phyloP scores from a whole-genome alignment of 2,329 filamentous ascomycete genomes.

The Epichloe aotearoae region DNA sequence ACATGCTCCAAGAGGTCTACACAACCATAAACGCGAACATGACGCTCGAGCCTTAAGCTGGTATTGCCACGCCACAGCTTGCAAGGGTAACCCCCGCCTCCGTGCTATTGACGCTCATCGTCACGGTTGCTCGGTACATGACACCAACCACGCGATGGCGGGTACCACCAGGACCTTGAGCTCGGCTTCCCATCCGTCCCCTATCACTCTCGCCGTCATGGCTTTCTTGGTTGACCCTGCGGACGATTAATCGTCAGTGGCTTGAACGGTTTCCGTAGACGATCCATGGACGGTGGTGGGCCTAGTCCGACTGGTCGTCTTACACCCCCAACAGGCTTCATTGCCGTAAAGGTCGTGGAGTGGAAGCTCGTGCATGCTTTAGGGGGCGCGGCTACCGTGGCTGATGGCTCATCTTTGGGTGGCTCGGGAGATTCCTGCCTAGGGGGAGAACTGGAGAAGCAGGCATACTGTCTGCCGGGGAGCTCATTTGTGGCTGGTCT shows the following conservation, averaged over 20 bases:
- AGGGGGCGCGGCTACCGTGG: conserved; percentile 16
- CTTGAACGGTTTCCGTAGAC: conserved; percentile 42
- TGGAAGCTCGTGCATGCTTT: conserved; percentile 33
- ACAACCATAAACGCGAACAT: conserved; percentile 3
- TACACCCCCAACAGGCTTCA: conserved; percentile 23
- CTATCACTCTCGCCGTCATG: too few species aligned
- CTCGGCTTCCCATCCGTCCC: too few species aligned
- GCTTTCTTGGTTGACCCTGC: conserved; percentile 10
- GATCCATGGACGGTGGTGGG: conserved; percentile 35
- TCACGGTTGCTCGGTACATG: too few species aligned
- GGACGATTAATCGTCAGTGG: conserved; percentile 39
- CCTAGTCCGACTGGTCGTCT: conserved; percentile 32
- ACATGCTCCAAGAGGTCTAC: neutral
- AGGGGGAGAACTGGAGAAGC: conserved; percentile 45
- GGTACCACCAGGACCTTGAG: too few species aligned
- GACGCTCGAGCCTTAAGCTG: conserved; percentile 14
- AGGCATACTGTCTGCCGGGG: conserved; percentile 34
- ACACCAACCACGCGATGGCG: neutral
- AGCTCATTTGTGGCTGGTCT: conserved; percentile 12
- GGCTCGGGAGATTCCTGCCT: conserved; percentile 13
- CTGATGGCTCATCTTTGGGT: conserved; percentile 10
- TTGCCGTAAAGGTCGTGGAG: conserved; percentile 34
- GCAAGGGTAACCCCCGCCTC: too few species aligned
- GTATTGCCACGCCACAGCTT: neutral
- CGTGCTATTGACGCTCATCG: too few species aligned